These are phyloP conservation scores for Lavandula angustifolia DNA, from an alignment of 257 asterid genomes.

Conservation along the genomic window DNA sequence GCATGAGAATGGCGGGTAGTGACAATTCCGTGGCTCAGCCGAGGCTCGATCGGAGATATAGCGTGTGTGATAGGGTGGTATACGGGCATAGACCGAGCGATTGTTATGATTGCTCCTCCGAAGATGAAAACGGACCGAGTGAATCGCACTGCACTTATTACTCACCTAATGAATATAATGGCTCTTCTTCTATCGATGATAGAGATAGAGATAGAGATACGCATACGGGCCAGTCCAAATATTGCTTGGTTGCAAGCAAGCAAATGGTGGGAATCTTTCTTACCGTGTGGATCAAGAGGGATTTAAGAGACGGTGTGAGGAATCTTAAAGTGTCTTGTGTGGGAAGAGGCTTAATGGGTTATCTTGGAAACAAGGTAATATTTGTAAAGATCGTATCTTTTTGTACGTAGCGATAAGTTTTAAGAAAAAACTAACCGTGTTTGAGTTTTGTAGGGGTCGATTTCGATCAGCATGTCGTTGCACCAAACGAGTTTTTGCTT, in stretches of 20 bases:
- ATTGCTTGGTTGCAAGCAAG: conserved; percentile 88
- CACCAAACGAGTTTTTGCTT: conserved; percentile 99
- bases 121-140: conserved; percentile 60
- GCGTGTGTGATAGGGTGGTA: conserved; percentile 80
- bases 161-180: conserved; percentile 53
- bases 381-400: neutral
- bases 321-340: conserved; percentile 94
- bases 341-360: conserved; percentile 98
- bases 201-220: conserved; percentile 63
- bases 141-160: conserved; percentile 53
- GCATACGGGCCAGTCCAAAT: conserved; percentile 53
- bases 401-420: neutral
- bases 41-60: conserved; percentile 71
- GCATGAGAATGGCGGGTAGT: conserved; percentile 73
- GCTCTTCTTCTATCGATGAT: conserved; percentile 54
- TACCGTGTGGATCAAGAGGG: conserved; percentile 83
- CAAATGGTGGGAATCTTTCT: conserved; percentile 98
- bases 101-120: conserved; percentile 50
- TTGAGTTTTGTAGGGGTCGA: conserved; percentile 76
- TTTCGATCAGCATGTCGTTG: conserved; percentile 95
- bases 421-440: too few relatives aligned
- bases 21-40: conserved; percentile 59
- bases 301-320: conserved; percentile 62
- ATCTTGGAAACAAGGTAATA: conserved; percentile 93
- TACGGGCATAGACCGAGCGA: conserved; percentile 58